Evolutionary conservation across 345 rosid genomes (phyloP).

Genomic region (Hypericum androsaemum): DNA sequence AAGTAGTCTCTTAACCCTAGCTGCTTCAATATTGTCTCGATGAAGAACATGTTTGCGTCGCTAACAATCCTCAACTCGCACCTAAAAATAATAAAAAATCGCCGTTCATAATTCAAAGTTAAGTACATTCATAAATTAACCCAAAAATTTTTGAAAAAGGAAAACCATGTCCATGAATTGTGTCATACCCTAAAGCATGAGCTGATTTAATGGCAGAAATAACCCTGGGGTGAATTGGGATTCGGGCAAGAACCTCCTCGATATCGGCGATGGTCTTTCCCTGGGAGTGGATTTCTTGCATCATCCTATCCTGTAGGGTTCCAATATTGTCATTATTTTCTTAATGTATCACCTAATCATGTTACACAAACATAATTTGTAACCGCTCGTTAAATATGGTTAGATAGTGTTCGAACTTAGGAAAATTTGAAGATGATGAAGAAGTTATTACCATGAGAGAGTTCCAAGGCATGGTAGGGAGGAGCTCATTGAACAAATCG

Average conservation of each 20-base stretch:
- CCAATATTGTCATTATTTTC: neutral
- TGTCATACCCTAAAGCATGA: conserved; percentile 13
- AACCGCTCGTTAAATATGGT: no score
- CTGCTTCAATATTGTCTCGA: conserved; percentile 20
- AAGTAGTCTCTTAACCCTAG: conserved; percentile 16
- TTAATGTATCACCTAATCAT: neutral
- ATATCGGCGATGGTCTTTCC: conserved; percentile 20
- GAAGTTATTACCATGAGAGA: conserved; percentile 13
- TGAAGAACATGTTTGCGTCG: conserved; percentile 22
- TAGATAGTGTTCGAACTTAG: neutral
- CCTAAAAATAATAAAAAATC: no score
- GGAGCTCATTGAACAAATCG: conserved; percentile 14
- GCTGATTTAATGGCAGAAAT: conserved; percentile 19
- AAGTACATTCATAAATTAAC: no score
- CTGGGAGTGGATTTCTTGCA: conserved; percentile 19
- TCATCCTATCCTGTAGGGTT: conserved; percentile 18
- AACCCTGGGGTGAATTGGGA: conserved; percentile 15
- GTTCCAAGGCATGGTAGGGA: conserved; percentile 20
- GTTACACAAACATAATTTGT: no score
- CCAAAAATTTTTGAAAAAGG: no score
- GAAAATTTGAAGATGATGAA: neutral
- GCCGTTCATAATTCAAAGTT: no score
- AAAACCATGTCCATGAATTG: no score
- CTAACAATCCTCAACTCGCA: conserved; percentile 23
- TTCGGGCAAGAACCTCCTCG: conserved; percentile 10